Evolutionary conservation across 2,329 filamentous ascomycete genomes (phyloP).

Genomic region (Aspergillus pseudoterreus): DNA sequence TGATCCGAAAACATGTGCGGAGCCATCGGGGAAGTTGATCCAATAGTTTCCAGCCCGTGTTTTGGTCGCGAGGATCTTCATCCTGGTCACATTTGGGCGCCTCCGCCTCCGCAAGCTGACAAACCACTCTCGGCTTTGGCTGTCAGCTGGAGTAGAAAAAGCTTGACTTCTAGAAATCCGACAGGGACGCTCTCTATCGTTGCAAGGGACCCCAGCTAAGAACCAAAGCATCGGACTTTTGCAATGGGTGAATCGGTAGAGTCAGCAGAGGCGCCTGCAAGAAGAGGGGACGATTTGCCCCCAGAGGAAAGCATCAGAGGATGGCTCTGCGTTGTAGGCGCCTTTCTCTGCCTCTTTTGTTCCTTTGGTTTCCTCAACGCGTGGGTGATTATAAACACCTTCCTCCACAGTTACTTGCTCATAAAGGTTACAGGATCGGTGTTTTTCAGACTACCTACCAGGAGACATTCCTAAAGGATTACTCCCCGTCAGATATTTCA

Average conservation of each 20-base stretch:
- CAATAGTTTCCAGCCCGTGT: background rate
- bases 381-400: background rate
- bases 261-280: background rate
- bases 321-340: background rate
- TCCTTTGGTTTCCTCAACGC: background rate
- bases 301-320: background rate
- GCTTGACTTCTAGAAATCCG: background rate
- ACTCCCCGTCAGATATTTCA: slow-evolving; percentile 1
- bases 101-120: background rate
- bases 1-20: too few relatives aligned
- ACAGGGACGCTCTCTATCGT: background rate
- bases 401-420: background rate
- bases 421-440: background rate
- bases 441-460: slow-evolving; percentile 4
- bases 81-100: background rate
- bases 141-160: background rate
- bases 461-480: background rate
- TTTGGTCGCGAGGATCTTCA: background rate
- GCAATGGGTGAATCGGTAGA: background rate
- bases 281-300: background rate
- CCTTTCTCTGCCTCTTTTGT: background rate
- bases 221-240: background rate
- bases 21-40: too few relatives aligned
- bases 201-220: background rate
- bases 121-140: background rate